phyloP scores from a whole-genome alignment of 495 filamentous ascomycete species.

The Entonaema liquescens region DNA sequence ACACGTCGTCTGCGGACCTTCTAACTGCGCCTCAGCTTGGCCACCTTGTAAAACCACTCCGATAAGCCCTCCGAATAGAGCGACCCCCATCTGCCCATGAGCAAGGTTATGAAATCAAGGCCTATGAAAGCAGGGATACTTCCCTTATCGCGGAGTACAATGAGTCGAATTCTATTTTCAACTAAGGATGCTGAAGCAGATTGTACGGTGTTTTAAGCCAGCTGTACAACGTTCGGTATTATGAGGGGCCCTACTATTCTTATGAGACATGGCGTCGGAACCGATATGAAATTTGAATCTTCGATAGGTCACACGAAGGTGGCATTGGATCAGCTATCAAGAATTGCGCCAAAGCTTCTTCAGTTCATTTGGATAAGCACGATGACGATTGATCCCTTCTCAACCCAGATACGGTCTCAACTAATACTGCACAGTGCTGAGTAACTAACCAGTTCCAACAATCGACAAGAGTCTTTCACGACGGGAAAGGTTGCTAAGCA shows the following conservation, averaged over 20 bases:
- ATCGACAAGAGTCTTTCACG: conserved; percentile 5
- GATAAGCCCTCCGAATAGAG: conserved; percentile 10
- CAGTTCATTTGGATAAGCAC: conserved; percentile 26
- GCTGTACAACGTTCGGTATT: not conserved
- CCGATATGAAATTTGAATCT: conserved; percentile 13
- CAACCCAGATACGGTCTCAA: conserved; percentile 10
- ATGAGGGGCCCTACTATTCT: not conserved
- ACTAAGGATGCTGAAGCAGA: conserved; percentile 4
- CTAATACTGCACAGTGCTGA: conserved; percentile 1
- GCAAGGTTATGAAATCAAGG: conserved; percentile 7
- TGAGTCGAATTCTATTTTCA: conserved; percentile 16
- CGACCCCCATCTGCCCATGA: conserved; percentile 3
- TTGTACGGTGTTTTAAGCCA: conserved; percentile 4
- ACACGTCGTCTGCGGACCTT: not conserved
- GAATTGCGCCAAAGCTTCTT: conserved; percentile 7
- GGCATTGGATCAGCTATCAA: conserved; percentile 7
- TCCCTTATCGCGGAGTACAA: conserved; percentile 3
- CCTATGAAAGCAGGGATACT: conserved; percentile 13
- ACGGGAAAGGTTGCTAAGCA: not conserved
- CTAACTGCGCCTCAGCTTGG: conserved; percentile 5
- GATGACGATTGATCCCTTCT: conserved; percentile 13
- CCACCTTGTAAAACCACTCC: conserved; percentile 3
- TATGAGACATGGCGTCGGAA: conserved; percentile 16
- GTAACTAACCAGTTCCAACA: conserved; percentile 16
- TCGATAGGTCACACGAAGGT: conserved; percentile 13